phyloP scores from a whole-genome alignment of 441 rosid species.

The Isatis lusitanica region DNA sequence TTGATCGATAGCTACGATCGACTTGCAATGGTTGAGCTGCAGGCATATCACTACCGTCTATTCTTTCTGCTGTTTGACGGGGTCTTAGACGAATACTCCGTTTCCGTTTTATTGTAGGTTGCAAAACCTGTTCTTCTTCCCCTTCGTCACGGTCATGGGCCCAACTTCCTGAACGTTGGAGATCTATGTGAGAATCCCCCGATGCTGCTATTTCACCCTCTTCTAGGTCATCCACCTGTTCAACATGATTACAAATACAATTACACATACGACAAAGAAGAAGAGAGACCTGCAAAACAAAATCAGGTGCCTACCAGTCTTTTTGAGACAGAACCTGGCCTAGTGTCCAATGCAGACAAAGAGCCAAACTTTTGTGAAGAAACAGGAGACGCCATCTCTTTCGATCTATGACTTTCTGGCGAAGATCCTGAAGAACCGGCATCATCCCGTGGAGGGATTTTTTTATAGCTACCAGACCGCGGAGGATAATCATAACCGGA shows the following conservation, averaged over 20 bases:
- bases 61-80: constrained; percentile 72
- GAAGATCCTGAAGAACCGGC: constrained; percentile 95
- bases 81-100: constrained; percentile 94
- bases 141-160: constrained; percentile 92
- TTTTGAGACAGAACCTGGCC: constrained; percentile 83
- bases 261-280: constrained; percentile 6
- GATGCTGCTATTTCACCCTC: constrained; percentile 97
- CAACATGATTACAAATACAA: constrained; percentile 30
- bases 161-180: constrained; percentile 96
- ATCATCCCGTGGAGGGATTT: constrained; percentile 55
- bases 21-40: constrained; percentile 53
- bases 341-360: constrained; percentile 92
- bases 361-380: constrained; percentile 95
- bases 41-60: constrained; percentile 53
- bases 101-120: constrained; percentile 93
- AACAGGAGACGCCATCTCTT: constrained; percentile 77
- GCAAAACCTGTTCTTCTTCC: constrained; percentile 97
- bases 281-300: constrained; percentile 24
- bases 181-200: constrained; percentile 91
- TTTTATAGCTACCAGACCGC: constrained; percentile 54
- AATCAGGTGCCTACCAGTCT: constrained; percentile 61
- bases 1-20: constrained; percentile 68
- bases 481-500: constrained; percentile 59
- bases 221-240: constrained; percentile 89
- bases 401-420: constrained; percentile 64